phyloP scores from a whole-genome alignment of 768 basidiomycete species.

The Trametes sanguinea region DNA sequence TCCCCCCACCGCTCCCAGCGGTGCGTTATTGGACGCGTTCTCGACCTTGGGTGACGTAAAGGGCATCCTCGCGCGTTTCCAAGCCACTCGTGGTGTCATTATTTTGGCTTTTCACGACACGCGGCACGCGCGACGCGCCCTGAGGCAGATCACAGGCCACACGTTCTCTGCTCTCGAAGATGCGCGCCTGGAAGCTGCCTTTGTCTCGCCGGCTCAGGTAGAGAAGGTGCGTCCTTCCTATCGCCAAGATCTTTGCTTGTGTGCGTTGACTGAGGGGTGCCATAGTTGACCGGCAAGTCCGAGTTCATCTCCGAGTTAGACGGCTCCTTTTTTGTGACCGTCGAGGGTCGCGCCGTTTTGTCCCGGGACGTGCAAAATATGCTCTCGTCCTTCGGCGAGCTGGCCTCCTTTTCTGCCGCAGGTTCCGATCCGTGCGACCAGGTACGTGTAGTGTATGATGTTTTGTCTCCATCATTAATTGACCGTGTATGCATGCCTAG shows the following conservation, averaged over 20 bases:
- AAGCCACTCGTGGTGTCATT: slow-evolving; percentile 52
- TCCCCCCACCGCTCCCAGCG: slow-evolving; percentile 35
- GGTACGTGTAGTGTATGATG: slow-evolving; percentile 8
- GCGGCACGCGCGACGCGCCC: slow-evolving; percentile 51
- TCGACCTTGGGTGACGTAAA: slow-evolving; percentile 43
- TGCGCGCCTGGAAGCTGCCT: slow-evolving; percentile 4
- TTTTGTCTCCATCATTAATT: background rate
- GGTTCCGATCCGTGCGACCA: slow-evolving; percentile 22
- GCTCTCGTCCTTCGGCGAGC: slow-evolving; percentile 36
- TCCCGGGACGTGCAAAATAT: slow-evolving; percentile 31
- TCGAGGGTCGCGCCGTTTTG: slow-evolving; percentile 31
- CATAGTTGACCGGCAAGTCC: slow-evolving; percentile 58
- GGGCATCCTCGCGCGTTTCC: slow-evolving; percentile 56
- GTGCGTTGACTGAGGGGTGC: slow-evolving; percentile 7
- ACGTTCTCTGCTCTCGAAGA: slow-evolving; percentile 28
- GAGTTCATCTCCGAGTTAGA: slow-evolving; percentile 52
- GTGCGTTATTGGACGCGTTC: slow-evolving; percentile 33
- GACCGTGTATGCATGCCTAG: slow-evolving; percentile 22
- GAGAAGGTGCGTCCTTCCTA: slow-evolving; percentile 14
- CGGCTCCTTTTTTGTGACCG: slow-evolving; percentile 51
- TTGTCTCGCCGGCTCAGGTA: slow-evolving; percentile 11
- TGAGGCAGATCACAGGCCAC: slow-evolving; percentile 18
- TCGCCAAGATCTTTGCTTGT: too few species aligned
- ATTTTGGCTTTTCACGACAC: slow-evolving; percentile 64
- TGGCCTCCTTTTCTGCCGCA: slow-evolving; percentile 29